Percentiles rank a stretch among this genome's conserved stretches.
Evolutionary conservation across 2,329 filamentous ascomycete species (phyloP).

Genomic region (Fusarium coffeatum): DNA sequence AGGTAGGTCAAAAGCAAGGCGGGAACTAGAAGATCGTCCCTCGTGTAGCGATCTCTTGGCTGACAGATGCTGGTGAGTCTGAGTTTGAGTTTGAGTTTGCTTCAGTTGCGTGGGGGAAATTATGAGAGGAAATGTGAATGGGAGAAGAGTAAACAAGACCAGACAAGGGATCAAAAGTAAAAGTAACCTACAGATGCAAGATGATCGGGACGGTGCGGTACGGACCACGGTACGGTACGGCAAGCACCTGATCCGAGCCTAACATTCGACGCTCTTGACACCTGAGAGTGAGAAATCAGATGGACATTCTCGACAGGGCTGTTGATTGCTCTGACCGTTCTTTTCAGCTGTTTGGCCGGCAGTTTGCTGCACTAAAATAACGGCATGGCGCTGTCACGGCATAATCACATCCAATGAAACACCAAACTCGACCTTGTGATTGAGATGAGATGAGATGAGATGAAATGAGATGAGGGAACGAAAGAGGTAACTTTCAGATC

Average conservation of each 20-base stretch:
- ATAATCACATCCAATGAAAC: constrained; percentile 18
- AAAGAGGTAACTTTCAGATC: constrained; percentile 29
- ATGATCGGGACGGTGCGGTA: constrained; percentile 32
- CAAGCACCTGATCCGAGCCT: constrained; percentile 38
- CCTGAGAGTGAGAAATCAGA: constrained; percentile 30
- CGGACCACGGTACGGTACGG: constrained; percentile 1
- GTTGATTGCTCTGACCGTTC: constrained; percentile 1
- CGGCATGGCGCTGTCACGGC: constrained; percentile 27
- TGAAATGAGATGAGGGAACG: constrained; percentile 22
- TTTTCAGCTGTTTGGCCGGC: constrained; percentile 5
- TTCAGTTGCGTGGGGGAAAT: constrained; percentile 29
- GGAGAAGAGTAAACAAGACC: constrained; percentile 7
- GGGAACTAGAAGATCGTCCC: constrained; percentile 33
- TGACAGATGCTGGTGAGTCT: constrained; percentile 7
- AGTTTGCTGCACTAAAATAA: constrained; percentile 12
- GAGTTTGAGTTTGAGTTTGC: neutral
- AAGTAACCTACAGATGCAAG: constrained; percentile 28
- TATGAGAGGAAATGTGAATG: neutral
- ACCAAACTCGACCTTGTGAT: neutral
- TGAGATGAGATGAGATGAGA: neutral
- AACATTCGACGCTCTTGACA: constrained; percentile 27
- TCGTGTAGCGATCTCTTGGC: constrained; percentile 34
- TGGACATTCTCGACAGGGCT: constrained; percentile 4
- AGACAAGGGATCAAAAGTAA: constrained; percentile 8
- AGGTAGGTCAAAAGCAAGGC: constrained; percentile 1